Evolutionary conservation across 768 basidiomycete genomes (phyloP), one percentile per base, ranked within the genome.

Genomic region (Mycena pura): DNA sequence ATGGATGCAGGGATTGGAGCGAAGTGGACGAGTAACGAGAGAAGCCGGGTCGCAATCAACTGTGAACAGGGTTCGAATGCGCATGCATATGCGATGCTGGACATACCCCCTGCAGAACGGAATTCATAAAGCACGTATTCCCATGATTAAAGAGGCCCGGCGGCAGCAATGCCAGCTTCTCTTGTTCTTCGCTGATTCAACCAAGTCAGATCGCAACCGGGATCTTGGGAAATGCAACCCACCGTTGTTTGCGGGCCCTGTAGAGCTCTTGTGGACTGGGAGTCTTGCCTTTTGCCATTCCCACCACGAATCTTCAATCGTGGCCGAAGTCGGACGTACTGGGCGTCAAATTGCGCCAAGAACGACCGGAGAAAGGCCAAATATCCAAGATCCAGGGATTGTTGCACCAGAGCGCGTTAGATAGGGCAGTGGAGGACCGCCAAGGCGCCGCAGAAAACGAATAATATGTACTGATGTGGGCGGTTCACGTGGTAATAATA

Each of bases 41-140:
- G 74, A 57, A 87, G 76, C 19, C 77, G 79, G 1, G 89, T 90
- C 3, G 91, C 88, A 68, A 91, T 82, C 60, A 92, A 73, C 90
- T 92, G 66, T 62, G n/a, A 17, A 58, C 50, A 19, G 32, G 29
- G 40, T 29, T 55, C 27, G 52, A 44, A 36, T 19, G 19, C 25
- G 29, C 27, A 69, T 57, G 24, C 73, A 68, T 21, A 62, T 41
- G 5, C 67, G 67, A 17, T 87, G 86, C 64, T 76, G 89, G 41
- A 87, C 88, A 66, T 76, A 90, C 91, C 36, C 90, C 92, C 72
- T 98, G 95, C 27, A 98, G 78, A 28, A 95, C 93, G 29, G 93
- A 95, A 76, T 96, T 98, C 90, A 96, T 93, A 76, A 95, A 98
- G 76, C 95, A 98, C 0, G 95, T 96, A 72, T 93, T 93, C 40